Conservation (phyloP, 176 grass and related monocot species). For the Aegilops speltoides region DNA sequence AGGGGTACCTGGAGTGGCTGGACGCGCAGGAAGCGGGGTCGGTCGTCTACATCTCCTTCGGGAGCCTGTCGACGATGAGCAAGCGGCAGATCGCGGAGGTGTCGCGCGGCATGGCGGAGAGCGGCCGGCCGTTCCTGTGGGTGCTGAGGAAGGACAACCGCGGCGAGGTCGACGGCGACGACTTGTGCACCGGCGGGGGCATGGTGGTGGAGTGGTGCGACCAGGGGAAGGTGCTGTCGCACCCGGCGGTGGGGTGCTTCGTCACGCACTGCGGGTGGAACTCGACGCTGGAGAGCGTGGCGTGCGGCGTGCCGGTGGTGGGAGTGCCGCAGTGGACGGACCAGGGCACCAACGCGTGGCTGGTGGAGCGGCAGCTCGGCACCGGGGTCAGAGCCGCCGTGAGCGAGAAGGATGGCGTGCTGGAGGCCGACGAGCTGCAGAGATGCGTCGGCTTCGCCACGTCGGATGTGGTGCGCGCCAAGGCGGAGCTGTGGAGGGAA, state of each 20-base stretch:
- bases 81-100: constrained; percentile 54
- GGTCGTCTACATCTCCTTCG: constrained; percentile 74
- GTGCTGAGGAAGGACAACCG: constrained; percentile 63
- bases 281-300: constrained; percentile 58
- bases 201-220: constrained; percentile 82
- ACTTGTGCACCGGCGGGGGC: not conserved
- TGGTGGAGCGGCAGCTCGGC: constrained; percentile 53
- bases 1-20: constrained; percentile 59
- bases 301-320: constrained; percentile 52
- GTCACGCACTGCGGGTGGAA: constrained; percentile 87
- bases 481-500: constrained; percentile 42
- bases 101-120: constrained; percentile 31
- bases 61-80: constrained; percentile 54
- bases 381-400: constrained; percentile 50
- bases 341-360: constrained; percentile 61
- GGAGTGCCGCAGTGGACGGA: constrained; percentile 63
- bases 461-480: constrained; percentile 43
- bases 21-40: constrained; percentile 39
- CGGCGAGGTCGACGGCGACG: not conserved
- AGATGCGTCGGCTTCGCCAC: constrained; percentile 40
- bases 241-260: constrained; percentile 71
- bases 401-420: constrained; percentile 33
- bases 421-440: constrained; percentile 51
- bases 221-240: constrained; percentile 61
- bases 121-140: constrained; percentile 54